Percentiles rank a stretch among this genome's conserved stretches.
phyloP scores from a whole-genome alignment of 805 yeast genomes.

The Saturnispora sekii region DNA sequence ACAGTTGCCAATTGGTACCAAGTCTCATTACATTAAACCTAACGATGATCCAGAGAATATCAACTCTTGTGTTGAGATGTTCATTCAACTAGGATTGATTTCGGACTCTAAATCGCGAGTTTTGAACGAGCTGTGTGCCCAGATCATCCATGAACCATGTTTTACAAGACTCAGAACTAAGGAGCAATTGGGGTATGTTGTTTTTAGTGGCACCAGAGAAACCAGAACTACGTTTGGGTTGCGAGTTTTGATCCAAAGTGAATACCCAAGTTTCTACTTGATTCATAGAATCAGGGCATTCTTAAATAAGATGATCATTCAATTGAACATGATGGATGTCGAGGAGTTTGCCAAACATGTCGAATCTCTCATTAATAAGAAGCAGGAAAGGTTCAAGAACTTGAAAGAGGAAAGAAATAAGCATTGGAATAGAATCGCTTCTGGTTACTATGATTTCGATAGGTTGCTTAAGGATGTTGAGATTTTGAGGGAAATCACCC shows the following conservation, averaged over 20 bases:
- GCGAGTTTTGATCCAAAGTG: conserved; percentile 76
- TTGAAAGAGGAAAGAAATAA: conserved; percentile 63
- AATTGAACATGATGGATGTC: conserved; percentile 35
- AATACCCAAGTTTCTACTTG: conserved; percentile 61
- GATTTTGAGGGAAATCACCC: conserved; percentile 41
- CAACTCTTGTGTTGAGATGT: conserved; percentile 78
- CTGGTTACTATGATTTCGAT: conserved; percentile 73
- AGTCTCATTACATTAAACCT: conserved; percentile 36
- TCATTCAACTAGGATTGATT: conserved; percentile 52
- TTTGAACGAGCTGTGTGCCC: conserved; percentile 55
- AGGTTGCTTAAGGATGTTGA: conserved; percentile 49
- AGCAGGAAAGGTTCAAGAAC: conserved; percentile 66
- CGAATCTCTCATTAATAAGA: conserved; percentile 54
- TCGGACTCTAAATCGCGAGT: conserved; percentile 37
- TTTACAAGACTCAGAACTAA: conserved; percentile 85
- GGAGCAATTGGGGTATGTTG: conserved; percentile 93
- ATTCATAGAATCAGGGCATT: conserved; percentile 70
- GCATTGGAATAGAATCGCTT: conserved; percentile 57
- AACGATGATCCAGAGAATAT: conserved; percentile 61
- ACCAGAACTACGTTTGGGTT: conserved; percentile 67
- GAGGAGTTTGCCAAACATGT: conserved; percentile 64
- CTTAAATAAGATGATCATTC: conserved; percentile 30
- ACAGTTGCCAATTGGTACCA: conserved; percentile 30
- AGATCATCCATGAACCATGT: conserved; percentile 75
- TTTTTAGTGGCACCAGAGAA: conserved; percentile 62